phyloP scores from a whole-genome alignment of 768 basidiomycete genomes.

The Macrolepiota fuliginosa region DNA sequence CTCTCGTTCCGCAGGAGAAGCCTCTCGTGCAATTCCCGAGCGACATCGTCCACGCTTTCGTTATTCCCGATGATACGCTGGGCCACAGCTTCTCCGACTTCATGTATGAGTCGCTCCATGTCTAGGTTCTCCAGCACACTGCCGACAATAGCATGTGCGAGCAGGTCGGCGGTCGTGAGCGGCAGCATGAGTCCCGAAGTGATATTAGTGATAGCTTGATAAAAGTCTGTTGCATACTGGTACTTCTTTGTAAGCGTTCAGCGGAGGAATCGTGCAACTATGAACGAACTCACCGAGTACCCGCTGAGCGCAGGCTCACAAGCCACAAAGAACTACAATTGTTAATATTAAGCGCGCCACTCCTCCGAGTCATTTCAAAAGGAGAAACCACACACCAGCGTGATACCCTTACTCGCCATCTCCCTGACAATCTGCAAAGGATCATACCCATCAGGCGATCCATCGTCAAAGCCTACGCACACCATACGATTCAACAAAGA shows the following conservation, averaged over 20 bases:
- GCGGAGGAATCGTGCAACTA: background rate
- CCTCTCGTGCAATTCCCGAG: conserved; percentile 89
- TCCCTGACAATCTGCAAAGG: conserved; percentile 81
- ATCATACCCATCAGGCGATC: conserved; percentile 92
- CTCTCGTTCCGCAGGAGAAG: conserved; percentile 89
- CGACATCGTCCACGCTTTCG: conserved; percentile 96
- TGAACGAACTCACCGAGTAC: conserved; percentile 62
- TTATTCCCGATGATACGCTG: conserved; percentile 89
- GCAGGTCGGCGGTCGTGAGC: conserved; percentile 89
- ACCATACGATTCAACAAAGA: conserved; percentile 5
- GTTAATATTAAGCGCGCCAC: conserved; percentile 10
- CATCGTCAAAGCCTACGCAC: conserved; percentile 79
- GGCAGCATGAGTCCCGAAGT: conserved; percentile 97
- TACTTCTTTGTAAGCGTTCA: conserved; percentile 10
- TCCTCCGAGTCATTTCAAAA: background rate
- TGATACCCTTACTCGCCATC: conserved; percentile 92
- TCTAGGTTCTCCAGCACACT: conserved; percentile 97
- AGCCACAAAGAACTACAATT: conserved; percentile 90
- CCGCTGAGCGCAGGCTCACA: conserved; percentile 96
- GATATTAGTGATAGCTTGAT: conserved; percentile 87
- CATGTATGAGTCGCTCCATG: conserved; percentile 94
- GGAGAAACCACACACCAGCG: conserved; percentile 55
- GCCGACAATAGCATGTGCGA: conserved; percentile 94
- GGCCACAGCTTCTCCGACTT: conserved; percentile 93
- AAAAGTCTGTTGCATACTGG: conserved; percentile 92